Conservation (phyloP, 148 eudicot species). For the Vaccinium corymbosum region DNA sequence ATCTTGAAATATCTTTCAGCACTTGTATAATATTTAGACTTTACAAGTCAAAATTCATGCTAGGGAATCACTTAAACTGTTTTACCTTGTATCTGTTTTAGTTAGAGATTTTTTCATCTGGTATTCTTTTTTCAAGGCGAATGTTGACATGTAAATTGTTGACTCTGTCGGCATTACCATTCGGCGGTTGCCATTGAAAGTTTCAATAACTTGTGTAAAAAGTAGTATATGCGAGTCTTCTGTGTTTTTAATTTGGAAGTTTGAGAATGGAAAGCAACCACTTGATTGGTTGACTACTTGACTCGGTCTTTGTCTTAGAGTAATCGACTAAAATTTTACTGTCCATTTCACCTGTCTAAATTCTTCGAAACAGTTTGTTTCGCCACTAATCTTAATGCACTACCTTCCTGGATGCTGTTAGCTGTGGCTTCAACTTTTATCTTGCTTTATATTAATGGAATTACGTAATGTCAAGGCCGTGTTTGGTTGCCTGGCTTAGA, state of each 20-base stretch:
- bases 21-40: neutral
- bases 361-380: neutral
- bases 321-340: neutral
- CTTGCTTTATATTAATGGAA: neutral
- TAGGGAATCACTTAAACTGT: neutral
- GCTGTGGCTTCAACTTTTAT: neutral
- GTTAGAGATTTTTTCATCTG: neutral
- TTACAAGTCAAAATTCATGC: neutral
- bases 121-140: neutral
- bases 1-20: slow-evolving; percentile 10
- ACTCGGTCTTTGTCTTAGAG: neutral
- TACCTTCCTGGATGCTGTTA: neutral
- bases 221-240: neutral
- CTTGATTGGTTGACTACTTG: neutral
- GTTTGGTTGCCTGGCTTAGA: neutral
- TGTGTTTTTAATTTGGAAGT: neutral
- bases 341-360: neutral
- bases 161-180: neutral
- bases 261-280: neutral
- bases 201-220: neutral
- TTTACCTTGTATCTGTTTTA: neutral
- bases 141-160: neutral
- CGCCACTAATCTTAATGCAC: neutral
- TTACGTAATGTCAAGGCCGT: neutral
- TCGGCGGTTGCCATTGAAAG: neutral